These are phyloP conservation scores for Astraeus odoratus DNA, from an alignment of 768 basidiomycete genomes.

Conservation along the genomic window DNA sequence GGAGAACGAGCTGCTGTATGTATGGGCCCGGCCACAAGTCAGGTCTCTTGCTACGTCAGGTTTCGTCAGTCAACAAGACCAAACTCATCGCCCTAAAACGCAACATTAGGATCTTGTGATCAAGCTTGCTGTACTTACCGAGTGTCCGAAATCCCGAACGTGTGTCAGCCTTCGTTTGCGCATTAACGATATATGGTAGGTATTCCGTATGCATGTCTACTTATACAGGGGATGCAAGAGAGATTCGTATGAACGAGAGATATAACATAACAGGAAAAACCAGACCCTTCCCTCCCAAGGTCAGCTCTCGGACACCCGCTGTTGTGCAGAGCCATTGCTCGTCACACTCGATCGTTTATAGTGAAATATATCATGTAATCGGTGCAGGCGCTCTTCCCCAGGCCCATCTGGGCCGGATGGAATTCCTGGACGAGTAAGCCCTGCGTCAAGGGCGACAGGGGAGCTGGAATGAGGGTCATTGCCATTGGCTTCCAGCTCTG, in stretches of 20 bases:
- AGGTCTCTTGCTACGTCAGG: too few species aligned
- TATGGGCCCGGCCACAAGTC: too few species aligned
- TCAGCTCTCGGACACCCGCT: conserved; percentile 8
- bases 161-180: too few species aligned
- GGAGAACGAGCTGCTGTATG: too few species aligned
- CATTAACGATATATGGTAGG: conserved; percentile 6
- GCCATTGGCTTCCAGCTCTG: conserved; percentile 60
- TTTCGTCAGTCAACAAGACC: conserved; percentile 20
- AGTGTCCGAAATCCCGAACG: not conserved
- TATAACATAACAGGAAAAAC: conserved; percentile 8
- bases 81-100: conserved; percentile 16
- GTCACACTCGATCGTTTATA: conserved; percentile 62
- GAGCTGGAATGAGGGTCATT: conserved; percentile 29
- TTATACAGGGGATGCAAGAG: conserved; percentile 20
- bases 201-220: conserved; percentile 20
- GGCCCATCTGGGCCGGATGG: conserved; percentile 25
- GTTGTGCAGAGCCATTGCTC: conserved; percentile 35
- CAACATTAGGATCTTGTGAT: not conserved
- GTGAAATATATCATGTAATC: conserved; percentile 77
- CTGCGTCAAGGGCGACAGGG: conserved; percentile 25
- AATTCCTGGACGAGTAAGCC: conserved; percentile 30
- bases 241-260: conserved; percentile 13
- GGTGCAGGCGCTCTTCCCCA: conserved; percentile 61
- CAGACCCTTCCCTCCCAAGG: conserved; percentile 12
- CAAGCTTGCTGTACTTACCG: too few species aligned